Evolutionary conservation across 805 yeast species (phyloP).

Genomic region (Yamadazyma phyllophila): DNA sequence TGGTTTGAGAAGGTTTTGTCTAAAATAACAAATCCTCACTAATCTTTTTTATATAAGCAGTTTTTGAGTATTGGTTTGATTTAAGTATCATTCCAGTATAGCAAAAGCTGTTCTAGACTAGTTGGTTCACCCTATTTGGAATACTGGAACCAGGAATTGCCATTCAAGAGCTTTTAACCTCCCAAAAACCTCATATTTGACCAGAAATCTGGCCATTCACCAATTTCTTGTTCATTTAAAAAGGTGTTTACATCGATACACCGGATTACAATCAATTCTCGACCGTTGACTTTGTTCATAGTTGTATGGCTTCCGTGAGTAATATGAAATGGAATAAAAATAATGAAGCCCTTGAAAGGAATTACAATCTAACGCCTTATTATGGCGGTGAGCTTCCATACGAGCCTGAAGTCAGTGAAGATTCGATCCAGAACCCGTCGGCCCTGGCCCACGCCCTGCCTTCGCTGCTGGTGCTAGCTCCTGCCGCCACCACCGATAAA

Average conservation of each 20-base stretch:
- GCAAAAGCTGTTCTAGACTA: too few relatives aligned
- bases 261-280: neutral
- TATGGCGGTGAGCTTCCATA: neutral
- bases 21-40: neutral
- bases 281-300: too few relatives aligned
- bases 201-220: too few relatives aligned
- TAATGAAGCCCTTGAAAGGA: conserved; percentile 5
- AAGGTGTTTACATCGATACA: too few relatives aligned
- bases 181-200: too few relatives aligned
- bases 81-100: too few relatives aligned
- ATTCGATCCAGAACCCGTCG: too few relatives aligned
- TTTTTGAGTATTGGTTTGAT: neutral
- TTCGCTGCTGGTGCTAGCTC: neutral
- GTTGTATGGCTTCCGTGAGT: neutral
- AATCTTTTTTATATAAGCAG: neutral
- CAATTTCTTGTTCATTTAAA: too few relatives aligned
- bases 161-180: too few relatives aligned
- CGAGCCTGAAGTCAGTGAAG: neutral
- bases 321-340: conserved; percentile 5
- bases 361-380: conserved; percentile 1
- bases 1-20: neutral
- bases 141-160: too few relatives aligned
- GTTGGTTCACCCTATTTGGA: too few relatives aligned
- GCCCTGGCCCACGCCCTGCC: neutral
- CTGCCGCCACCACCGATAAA: too few relatives aligned